These are phyloP conservation scores for Metroxylon sagu DNA, from an alignment of 176 grass and related monocot species.

Conservation along the genomic window DNA sequence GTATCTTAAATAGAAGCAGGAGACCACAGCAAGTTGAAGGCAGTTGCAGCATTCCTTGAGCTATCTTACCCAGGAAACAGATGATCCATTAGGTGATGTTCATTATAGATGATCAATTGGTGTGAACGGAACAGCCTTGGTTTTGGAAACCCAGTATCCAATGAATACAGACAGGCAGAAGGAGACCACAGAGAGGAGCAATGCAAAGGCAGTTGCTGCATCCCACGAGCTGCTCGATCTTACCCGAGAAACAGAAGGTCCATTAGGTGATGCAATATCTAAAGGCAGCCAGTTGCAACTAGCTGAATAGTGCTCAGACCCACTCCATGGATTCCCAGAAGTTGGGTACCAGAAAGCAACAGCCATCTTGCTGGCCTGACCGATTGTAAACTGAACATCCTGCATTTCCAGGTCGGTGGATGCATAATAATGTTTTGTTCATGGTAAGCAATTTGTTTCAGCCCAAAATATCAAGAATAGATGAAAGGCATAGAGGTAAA, in stretches of 20 bases:
- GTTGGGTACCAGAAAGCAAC: slow-evolving; percentile 95
- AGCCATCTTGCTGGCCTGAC: slow-evolving; percentile 55
- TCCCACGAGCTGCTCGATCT: slow-evolving; percentile 72
- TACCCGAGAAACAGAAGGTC: slow-evolving; percentile 25
- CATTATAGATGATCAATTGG: slow-evolving; percentile 36
- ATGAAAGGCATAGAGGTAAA: slow-evolving; percentile 13
- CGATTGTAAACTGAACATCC: slow-evolving; percentile 94
- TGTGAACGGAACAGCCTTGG: slow-evolving; percentile 51
- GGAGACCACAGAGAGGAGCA: slow-evolving; percentile 80
- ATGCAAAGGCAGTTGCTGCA: slow-evolving; percentile 57
- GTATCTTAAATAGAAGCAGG: no score
- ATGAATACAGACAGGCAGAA: slow-evolving; percentile 64
- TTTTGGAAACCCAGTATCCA: slow-evolving; percentile 73
- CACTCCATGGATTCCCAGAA: slow-evolving; percentile 52
- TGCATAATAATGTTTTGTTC: no score
- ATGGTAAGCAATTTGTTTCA: no score
- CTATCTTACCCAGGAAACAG: neutral
- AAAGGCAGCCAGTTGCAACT: slow-evolving; percentile 87
- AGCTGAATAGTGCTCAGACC: slow-evolving; percentile 78
- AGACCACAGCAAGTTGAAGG: no score
- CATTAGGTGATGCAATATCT: slow-evolving; percentile 53
- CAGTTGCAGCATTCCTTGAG: no score
- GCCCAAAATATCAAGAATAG: neutral
- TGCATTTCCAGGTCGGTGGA: slow-evolving; percentile 24
- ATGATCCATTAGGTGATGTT: neutral